Evolutionary conservation across 345 rosid genomes (phyloP).

Genomic region (Brassica rapa): DNA sequence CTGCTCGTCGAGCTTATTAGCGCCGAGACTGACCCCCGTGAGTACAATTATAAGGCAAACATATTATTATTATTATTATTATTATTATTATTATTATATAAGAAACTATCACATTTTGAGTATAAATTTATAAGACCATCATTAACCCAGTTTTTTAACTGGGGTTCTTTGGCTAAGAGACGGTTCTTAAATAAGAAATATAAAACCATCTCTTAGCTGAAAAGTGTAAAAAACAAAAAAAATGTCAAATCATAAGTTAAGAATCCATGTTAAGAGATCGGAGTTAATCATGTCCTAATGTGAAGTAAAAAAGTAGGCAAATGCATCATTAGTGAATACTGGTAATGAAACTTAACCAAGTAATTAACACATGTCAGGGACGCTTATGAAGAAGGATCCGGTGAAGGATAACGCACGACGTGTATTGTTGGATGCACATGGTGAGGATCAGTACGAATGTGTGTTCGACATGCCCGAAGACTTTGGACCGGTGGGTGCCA

Average conservation of each 20-base stretch:
- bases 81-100: not conserved
- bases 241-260: too few relatives aligned
- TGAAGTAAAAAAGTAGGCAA: slow-evolving; percentile 20
- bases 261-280: too few relatives aligned
- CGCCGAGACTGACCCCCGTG: slow-evolving; percentile 15
- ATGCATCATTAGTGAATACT: not conserved
- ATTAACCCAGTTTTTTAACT: too few relatives aligned
- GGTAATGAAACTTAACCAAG: not conserved
- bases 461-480: slow-evolving; percentile 47
- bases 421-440: slow-evolving; percentile 16
- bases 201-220: too few relatives aligned
- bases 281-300: too few relatives aligned
- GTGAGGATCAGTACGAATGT: slow-evolving; percentile 53
- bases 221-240: too few relatives aligned
- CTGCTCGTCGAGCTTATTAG: slow-evolving; percentile 38
- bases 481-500: slow-evolving; percentile 70
- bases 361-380: slow-evolving; percentile 39
- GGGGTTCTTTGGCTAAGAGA: too few relatives aligned
- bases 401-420: slow-evolving; percentile 54
- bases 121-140: too few relatives aligned
- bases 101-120: too few relatives aligned
- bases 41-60: slow-evolving; percentile 5
- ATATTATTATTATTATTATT: not conserved
- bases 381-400: slow-evolving; percentile 49
- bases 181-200: too few relatives aligned